Percentiles rank a stretch among this genome's conserved stretches.
phyloP scores from a whole-genome alignment of 108 stramenopile species.

The Nitzschia sp. region DNA sequence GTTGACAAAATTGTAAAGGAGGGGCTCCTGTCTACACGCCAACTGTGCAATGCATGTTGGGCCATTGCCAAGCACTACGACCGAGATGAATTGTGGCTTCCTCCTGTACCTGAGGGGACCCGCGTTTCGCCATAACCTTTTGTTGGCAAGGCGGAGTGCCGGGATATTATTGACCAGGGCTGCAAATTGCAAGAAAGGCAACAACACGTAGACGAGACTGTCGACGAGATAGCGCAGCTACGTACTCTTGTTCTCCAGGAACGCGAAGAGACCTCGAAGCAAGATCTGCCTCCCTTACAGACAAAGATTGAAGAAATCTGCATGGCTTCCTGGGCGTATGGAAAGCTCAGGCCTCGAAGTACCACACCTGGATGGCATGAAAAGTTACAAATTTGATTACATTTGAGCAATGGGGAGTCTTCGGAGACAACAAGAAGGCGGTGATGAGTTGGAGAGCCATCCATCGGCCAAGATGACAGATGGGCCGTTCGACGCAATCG shows the following conservation, averaged over 20 bases:
- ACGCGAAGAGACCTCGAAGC: neutral
- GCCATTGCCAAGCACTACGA: constrained; percentile 76
- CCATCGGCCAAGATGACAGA: neutral
- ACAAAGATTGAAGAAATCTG: constrained; percentile 61
- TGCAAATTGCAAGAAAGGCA: neutral
- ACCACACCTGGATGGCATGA: constrained; percentile 72
- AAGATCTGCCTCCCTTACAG: neutral
- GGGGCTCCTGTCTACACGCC: constrained; percentile 55
- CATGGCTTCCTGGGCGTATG: constrained; percentile 84
- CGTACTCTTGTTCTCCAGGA: constrained; percentile 35
- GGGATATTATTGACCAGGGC: neutral
- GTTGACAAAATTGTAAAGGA: constrained; percentile 40
- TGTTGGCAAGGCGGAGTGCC: constrained; percentile 6
- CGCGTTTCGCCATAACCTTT: constrained; percentile 11
- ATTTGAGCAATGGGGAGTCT: constrained; percentile 44
- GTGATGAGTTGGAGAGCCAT: neutral
- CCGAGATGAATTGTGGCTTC: constrained; percentile 43
- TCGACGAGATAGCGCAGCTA: constrained; percentile 61
- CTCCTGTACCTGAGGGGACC: neutral
- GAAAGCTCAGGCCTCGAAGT: constrained; percentile 52
- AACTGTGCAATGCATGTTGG: constrained; percentile 78
- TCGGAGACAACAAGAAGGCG: constrained; percentile 7
- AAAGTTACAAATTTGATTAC: constrained; percentile 19
- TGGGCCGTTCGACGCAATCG: constrained; percentile 67
- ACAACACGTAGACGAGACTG: constrained; percentile 40